Conservation (phyloP, 208 protist genomes). For the Hexamita inflata region DNA sequence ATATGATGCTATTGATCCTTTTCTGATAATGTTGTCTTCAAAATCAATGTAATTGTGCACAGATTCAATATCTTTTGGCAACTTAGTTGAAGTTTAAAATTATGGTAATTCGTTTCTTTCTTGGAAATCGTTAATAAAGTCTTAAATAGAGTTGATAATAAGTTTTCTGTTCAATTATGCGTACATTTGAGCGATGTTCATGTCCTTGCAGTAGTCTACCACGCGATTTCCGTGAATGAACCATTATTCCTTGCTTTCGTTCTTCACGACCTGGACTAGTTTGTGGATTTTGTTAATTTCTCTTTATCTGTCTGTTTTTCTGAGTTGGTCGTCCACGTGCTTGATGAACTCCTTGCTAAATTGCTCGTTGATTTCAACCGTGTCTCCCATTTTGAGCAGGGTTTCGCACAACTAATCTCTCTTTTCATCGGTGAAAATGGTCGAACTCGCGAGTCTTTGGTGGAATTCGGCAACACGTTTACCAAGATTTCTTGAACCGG, state of each 20-base stretch:
- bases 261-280: no score
- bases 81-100: not conserved
- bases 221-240: no score
- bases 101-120: not conserved
- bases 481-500: conserved; percentile 23
- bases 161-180: conserved; percentile 30
- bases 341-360: no score
- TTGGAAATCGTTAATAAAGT: not conserved
- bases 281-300: no score
- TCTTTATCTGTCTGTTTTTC: no score
- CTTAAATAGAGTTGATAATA: not conserved
- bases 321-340: no score
- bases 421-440: no score
- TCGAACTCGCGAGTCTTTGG: no score
- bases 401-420: no score
- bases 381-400: no score
- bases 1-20: conserved; percentile 29
- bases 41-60: conserved; percentile 38
- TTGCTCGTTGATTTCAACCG: no score
- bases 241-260: no score
- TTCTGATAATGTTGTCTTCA: conserved; percentile 23
- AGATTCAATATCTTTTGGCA: conserved; percentile 14
- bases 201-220: conserved; percentile 27
- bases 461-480: not conserved
- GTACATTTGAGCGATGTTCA: conserved; percentile 24